Conservation (phyloP, 306 rosid genomes). For the Gastrolobium bilobum region DNA sequence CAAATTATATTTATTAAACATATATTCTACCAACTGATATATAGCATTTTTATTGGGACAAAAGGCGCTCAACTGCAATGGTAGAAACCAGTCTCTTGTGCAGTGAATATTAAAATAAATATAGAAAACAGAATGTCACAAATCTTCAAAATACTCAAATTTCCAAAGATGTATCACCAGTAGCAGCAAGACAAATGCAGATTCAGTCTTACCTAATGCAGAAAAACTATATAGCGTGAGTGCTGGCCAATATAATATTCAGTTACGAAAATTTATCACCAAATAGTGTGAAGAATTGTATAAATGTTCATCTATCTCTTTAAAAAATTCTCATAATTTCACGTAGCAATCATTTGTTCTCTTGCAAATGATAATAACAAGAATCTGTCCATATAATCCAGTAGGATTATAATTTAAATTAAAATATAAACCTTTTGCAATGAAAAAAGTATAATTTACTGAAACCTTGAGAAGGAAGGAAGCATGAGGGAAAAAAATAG, state of each 20-base stretch:
- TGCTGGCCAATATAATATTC: slow-evolving; percentile 13
- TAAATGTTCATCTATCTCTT: slow-evolving; percentile 8
- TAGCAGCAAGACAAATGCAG: slow-evolving; percentile 9
- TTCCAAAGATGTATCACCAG: slow-evolving; percentile 17
- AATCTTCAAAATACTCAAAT: slow-evolving; percentile 25
- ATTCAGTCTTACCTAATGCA: not conserved
- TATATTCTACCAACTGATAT: not conserved
- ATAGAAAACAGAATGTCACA: not conserved
- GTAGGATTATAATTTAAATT: not conserved
- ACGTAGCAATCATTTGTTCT: not conserved
- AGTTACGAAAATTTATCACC: not conserved
- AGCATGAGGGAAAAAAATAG: not conserved
- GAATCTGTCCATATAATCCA: not conserved
- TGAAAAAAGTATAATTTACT: not conserved
- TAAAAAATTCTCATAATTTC: slow-evolving; percentile 4
- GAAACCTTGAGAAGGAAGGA: slow-evolving; percentile 26
- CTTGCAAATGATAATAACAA: slow-evolving; percentile 26
- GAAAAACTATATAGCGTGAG: not conserved
- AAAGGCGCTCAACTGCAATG: not conserved
- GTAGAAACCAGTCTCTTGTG: slow-evolving; percentile 17
- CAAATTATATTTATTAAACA: slow-evolving; percentile 23
- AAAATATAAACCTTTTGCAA: not conserved
- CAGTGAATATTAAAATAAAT: not conserved
- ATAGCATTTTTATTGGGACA: slow-evolving; percentile 3
- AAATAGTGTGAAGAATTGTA: not conserved